These are phyloP conservation scores for Ogataea nakhonphanomensis DNA, from an alignment of 805 yeast species.

Conservation along the genomic window DNA sequence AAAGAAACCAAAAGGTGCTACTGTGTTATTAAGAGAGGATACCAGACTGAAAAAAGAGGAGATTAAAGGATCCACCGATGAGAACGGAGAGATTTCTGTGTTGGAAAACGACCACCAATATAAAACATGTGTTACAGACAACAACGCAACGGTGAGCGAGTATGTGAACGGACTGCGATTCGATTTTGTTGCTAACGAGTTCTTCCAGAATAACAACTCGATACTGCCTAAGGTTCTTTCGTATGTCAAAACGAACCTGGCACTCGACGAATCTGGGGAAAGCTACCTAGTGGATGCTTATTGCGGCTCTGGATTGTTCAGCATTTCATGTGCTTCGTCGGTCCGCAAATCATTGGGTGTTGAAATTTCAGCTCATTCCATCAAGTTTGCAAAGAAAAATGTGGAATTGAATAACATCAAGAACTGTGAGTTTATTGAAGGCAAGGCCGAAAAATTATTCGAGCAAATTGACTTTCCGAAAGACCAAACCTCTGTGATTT, in stretches of 20 bases:
- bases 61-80: constrained; percentile 47
- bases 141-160: constrained; percentile 78
- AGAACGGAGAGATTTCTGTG: constrained; percentile 36
- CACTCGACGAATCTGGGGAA: constrained; percentile 38
- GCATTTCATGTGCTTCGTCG: constrained; percentile 76
- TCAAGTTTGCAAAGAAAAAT: constrained; percentile 79
- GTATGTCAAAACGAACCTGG: constrained; percentile 73
- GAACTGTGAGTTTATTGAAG: constrained; percentile 82
- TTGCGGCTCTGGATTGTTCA: constrained; percentile 63
- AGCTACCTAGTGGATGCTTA: constrained; percentile 31
- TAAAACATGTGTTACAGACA: constrained; percentile 74
- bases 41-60: constrained; percentile 40
- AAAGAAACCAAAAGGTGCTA: constrained; percentile 65
- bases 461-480: constrained; percentile 72
- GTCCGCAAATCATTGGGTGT: constrained; percentile 91
- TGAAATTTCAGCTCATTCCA: constrained; percentile 88
- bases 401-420: constrained; percentile 70
- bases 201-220: constrained; percentile 93
- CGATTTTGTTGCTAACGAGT: constrained; percentile 90
- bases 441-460: constrained; percentile 90
- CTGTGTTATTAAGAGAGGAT: constrained; percentile 79
- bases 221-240: constrained; percentile 79
- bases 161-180: constrained; percentile 71
- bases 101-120: constrained; percentile 34
- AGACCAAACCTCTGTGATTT: constrained; percentile 77